Percentiles rank a stretch among this genome's conserved stretches.
These are phyloP conservation scores for Theobroma grandiflorum DNA, from an alignment of 441 rosid species.

Conservation along the genomic window DNA sequence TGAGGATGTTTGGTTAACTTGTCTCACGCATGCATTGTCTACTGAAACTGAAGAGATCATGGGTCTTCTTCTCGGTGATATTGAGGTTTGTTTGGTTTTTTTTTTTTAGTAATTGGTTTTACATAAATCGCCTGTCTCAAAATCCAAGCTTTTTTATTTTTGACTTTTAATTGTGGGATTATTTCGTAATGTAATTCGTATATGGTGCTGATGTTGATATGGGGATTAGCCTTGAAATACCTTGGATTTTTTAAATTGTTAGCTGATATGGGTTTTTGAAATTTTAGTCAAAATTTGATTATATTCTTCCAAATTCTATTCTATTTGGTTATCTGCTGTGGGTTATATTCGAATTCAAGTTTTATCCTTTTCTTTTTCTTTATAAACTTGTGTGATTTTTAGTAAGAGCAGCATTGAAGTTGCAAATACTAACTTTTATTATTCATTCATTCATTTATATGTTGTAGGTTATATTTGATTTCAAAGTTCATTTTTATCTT, in stretches of 20 bases:
- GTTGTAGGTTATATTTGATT: neutral
- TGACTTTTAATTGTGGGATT: neutral
- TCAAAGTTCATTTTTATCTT: neutral
- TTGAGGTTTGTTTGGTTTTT: slow-evolving; percentile 55
- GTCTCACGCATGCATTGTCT: slow-evolving; percentile 94
- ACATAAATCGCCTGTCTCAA: neutral
- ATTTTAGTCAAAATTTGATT: slow-evolving; percentile 1
- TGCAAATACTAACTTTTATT: neutral
- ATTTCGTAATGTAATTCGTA: neutral
- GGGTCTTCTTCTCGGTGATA: slow-evolving; percentile 99
- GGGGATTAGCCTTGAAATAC: neutral
- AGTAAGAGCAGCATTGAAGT: neutral
- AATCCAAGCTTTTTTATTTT: neutral
- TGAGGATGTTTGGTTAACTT: slow-evolving; percentile 94
- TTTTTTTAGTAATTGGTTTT: neutral
- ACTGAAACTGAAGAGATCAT: slow-evolving; percentile 98
- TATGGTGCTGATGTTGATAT: neutral
- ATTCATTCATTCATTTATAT: neutral
- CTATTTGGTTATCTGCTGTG: neutral
- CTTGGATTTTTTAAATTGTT: neutral
- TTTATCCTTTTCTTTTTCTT: neutral
- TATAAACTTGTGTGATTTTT: neutral
- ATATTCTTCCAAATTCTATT: neutral
- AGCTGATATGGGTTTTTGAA: neutral
- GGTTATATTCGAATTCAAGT: slow-evolving; percentile 15